Conservation (phyloP, 2,329 filamentous ascomycete species). For the Beauveria asiatica region DNA sequence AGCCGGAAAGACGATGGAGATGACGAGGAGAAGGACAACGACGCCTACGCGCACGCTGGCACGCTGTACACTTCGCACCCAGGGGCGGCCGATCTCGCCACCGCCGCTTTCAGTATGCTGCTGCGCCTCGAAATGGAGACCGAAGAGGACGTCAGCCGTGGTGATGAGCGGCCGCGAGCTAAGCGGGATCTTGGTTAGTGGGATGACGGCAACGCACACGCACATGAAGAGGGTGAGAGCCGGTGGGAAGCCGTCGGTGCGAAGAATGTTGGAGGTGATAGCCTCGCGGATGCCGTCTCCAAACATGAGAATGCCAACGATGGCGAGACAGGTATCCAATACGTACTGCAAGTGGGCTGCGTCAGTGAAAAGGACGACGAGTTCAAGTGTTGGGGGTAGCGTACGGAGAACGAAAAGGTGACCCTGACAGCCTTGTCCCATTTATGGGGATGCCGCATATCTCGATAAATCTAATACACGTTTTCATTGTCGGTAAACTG, state of each 20-base stretch:
- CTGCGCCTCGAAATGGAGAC: slow-evolving; percentile 50
- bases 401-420: slow-evolving; percentile 77
- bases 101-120: slow-evolving; percentile 26
- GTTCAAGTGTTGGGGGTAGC: slow-evolving; percentile 19
- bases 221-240: slow-evolving; percentile 71
- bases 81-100: slow-evolving; percentile 30
- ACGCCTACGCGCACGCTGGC: slow-evolving; percentile 57
- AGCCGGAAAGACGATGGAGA: slow-evolving; percentile 61
- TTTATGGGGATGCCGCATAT: slow-evolving; percentile 69
- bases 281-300: slow-evolving; percentile 81
- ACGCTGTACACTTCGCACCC: slow-evolving; percentile 23
- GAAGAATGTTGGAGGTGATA: slow-evolving; percentile 83
- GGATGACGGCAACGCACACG: slow-evolving; percentile 83
- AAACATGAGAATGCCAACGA: slow-evolving; percentile 88
- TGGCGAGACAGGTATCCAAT: slow-evolving; percentile 72
- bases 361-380: background rate
- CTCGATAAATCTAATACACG: slow-evolving; percentile 45
- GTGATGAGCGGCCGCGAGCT: slow-evolving; percentile 82
- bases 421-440: slow-evolving; percentile 66
- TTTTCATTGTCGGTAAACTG: background rate
- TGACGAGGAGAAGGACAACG: slow-evolving; percentile 63
- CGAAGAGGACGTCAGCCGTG: slow-evolving; percentile 72
- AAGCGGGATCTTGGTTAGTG: slow-evolving; percentile 88
- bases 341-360: slow-evolving; percentile 46
- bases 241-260: slow-evolving; percentile 63